A percentile compares a stretch with the other conserved stretches of the same genome.
Evolutionary conservation across 495 filamentous ascomycete genomes (phyloP).

Genomic region (Podospora pseudocomata): DNA sequence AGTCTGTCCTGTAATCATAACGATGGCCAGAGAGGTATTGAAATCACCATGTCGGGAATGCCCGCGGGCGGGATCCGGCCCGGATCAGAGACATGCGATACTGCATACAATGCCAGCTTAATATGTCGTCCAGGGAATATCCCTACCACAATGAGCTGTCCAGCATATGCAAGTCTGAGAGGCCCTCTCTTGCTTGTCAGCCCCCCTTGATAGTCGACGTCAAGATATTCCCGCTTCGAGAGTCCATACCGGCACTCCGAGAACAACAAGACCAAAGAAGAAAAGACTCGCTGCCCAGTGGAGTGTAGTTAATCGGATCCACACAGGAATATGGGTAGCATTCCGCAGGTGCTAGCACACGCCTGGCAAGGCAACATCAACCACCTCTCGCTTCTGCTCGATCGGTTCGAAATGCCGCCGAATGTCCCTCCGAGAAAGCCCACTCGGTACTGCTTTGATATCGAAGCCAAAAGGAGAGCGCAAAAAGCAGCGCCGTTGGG

Average conservation of each 20-base stretch:
- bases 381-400: conserved; percentile 1
- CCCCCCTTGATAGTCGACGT: neutral
- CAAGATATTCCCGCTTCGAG: neutral
- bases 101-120: neutral
- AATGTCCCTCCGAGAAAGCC: neutral
- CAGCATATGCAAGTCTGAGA: neutral
- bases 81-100: conserved; percentile 7
- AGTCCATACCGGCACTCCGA: neutral
- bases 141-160: neutral
- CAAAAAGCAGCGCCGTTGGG: neutral
- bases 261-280: neutral
- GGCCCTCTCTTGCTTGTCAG: neutral
- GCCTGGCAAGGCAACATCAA: neutral
- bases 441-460: neutral
- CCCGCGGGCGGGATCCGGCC: conserved; percentile 1
- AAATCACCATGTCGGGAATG: neutral
- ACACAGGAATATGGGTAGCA: neutral
- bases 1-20: neutral
- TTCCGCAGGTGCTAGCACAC: neutral
- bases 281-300: neutral
- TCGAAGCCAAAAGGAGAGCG: neutral
- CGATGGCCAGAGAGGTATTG: neutral
- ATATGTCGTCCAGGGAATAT: conserved; percentile 1
- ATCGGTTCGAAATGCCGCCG: conserved; percentile 14
- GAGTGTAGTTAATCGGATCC: neutral